A percentile compares a stretch with the other conserved stretches of the same genome.
Conservation (phyloP, 306 rosid species). For the Dicorynia guianensis region DNA sequence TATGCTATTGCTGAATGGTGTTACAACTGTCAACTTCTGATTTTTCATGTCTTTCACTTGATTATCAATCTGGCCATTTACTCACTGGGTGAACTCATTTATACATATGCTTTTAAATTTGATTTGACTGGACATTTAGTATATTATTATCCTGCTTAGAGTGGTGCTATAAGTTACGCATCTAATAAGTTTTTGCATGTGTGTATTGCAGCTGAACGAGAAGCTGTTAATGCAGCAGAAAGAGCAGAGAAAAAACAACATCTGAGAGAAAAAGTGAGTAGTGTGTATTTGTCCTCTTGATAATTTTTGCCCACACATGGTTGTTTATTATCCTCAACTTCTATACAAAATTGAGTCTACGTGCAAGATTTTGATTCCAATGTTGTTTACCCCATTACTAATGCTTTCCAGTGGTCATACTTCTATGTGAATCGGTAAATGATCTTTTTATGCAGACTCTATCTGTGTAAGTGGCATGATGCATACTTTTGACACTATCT, state of each 20-base stretch:
- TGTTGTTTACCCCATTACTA: not conserved
- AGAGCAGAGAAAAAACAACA: constrained; percentile 73
- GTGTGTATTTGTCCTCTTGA: not conserved
- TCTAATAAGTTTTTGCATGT: not conserved
- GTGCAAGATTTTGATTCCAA: not conserved
- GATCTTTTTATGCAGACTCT: not conserved
- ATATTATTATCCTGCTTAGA: not conserved
- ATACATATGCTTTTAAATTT: constrained; percentile 3
- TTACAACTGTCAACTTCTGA: not conserved
- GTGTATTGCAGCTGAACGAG: constrained; percentile 67
- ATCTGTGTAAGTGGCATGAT: not conserved
- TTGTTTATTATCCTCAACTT: not conserved
- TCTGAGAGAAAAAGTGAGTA: constrained; percentile 72
- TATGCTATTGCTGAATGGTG: not conserved
- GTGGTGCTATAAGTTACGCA: not conserved
- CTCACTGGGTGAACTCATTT: not conserved
- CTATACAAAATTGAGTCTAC: not conserved
- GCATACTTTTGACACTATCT: not conserved
- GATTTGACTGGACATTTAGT: not conserved
- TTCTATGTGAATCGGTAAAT: not conserved
- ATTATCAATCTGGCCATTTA: not conserved
- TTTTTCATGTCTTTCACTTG: not conserved
- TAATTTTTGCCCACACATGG: not conserved
- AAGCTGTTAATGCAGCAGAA: constrained; percentile 76
- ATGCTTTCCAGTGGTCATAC: not conserved